Evolutionary conservation across 768 basidiomycete species (phyloP).

Genomic region (Coprinopsis cinerea): DNA sequence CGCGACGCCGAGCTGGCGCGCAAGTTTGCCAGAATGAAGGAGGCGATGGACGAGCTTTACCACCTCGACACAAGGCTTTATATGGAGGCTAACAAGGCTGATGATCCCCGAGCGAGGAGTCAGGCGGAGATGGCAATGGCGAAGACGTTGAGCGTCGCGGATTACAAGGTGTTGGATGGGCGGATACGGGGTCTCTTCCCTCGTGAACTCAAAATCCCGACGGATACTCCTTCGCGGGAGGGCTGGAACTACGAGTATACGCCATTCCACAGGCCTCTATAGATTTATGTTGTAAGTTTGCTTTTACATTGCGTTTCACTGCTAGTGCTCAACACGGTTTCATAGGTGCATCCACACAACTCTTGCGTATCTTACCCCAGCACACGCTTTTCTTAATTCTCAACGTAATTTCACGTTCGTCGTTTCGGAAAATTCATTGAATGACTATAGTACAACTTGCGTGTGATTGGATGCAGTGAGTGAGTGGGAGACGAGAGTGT

Average conservation of each 20-base stretch:
- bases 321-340: too few relatives aligned
- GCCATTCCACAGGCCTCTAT: slow-evolving; percentile 49
- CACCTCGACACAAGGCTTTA: slow-evolving; percentile 54
- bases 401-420: too few relatives aligned
- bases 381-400: too few relatives aligned
- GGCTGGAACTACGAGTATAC: slow-evolving; percentile 91
- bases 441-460: too few relatives aligned
- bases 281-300: slow-evolving; percentile 1
- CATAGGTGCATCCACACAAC: too few relatives aligned
- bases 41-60: slow-evolving; percentile 79
- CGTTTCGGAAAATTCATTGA: too few relatives aligned
- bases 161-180: slow-evolving; percentile 69
- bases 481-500: too few relatives aligned
- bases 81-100: slow-evolving; percentile 64
- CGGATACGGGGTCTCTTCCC: slow-evolving; percentile 81
- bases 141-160: slow-evolving; percentile 58
- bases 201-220: slow-evolving; percentile 78
- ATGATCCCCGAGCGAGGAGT: slow-evolving; percentile 66
- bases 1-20: slow-evolving; percentile 62
- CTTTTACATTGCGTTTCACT: too few relatives aligned
- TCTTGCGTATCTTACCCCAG: too few relatives aligned
- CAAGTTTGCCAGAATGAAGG: slow-evolving; percentile 78
- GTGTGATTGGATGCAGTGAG: too few relatives aligned
- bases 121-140: slow-evolving; percentile 49
- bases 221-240: slow-evolving; percentile 73